Conservation (phyloP, 257 asterid species). For the Leonotis leonurus region DNA sequence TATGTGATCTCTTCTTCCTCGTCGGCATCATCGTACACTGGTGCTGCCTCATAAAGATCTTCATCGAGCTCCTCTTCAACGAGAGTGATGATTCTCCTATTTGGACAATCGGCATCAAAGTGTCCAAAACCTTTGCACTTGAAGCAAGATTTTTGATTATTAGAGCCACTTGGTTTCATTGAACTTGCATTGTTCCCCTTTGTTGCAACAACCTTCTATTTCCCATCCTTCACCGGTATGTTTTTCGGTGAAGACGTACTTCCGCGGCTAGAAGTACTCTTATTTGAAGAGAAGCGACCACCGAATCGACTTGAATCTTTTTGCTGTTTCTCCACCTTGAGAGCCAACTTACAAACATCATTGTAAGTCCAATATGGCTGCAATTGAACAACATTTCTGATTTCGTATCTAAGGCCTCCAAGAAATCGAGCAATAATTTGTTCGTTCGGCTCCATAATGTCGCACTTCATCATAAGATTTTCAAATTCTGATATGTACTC, state of each 20-base stretch:
- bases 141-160: background rate
- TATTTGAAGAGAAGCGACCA: background rate
- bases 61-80: background rate
- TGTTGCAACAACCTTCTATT: background rate
- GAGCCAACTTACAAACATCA: background rate
- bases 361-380: background rate
- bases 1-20: background rate
- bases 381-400: background rate
- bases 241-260: background rate
- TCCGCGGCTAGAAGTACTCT: background rate
- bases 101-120: background rate
- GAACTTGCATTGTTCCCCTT: background rate
- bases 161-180: background rate
- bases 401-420: background rate
- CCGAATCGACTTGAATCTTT: background rate
- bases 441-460: background rate
- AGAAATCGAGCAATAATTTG: too few relatives aligned
- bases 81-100: background rate
- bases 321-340: background rate
- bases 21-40: background rate
- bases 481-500: background rate
- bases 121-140: constrained; percentile 9
- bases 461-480: background rate
- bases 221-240: background rate
- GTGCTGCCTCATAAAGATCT: background rate